Conservation (phyloP, 257 asterid genomes). For the Misopates orontium region DNA sequence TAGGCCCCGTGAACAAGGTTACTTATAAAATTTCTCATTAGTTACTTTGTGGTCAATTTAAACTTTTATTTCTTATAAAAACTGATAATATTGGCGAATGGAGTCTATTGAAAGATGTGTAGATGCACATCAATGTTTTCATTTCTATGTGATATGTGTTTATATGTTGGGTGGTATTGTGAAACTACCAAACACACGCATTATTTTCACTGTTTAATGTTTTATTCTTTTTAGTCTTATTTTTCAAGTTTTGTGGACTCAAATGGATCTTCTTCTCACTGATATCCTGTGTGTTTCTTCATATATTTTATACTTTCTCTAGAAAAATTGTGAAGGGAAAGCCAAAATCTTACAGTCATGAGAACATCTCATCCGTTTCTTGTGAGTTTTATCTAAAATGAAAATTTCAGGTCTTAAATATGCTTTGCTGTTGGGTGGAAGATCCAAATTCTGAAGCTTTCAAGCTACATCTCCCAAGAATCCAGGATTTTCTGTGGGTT, state of each 20-base stretch:
- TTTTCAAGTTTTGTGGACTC: slow-evolving; percentile 9
- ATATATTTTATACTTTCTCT: slow-evolving; percentile 11
- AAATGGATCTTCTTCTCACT: slow-evolving; percentile 1
- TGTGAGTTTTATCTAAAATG: slow-evolving; percentile 1
- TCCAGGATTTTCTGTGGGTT: slow-evolving; percentile 84
- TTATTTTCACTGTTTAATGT: not conserved
- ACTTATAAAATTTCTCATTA: slow-evolving; percentile 18
- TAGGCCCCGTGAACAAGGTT: slow-evolving; percentile 98
- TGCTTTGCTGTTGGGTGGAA: slow-evolving; percentile 99
- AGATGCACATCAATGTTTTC: slow-evolving; percentile 4
- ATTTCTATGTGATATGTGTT: not conserved
- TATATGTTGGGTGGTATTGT: not conserved
- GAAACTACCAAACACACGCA: slow-evolving; percentile 5
- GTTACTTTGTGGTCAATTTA: not conserved
- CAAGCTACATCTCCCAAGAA: slow-evolving; percentile 93
- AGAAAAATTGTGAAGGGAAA: not conserved
- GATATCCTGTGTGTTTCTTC: slow-evolving; percentile 21
- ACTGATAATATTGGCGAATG: slow-evolving; percentile 7
- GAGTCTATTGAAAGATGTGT: slow-evolving; percentile 18
- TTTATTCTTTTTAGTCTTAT: not conserved
- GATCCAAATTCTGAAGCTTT: slow-evolving; percentile 95
- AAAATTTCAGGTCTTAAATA: slow-evolving; percentile 68
- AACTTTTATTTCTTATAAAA: not conserved
- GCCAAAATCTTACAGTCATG: slow-evolving; percentile 16
- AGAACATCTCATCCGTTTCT: slow-evolving; percentile 19